These are phyloP conservation scores for Mycena metata DNA, from an alignment of 768 basidiomycete species.

Conservation along the genomic window DNA sequence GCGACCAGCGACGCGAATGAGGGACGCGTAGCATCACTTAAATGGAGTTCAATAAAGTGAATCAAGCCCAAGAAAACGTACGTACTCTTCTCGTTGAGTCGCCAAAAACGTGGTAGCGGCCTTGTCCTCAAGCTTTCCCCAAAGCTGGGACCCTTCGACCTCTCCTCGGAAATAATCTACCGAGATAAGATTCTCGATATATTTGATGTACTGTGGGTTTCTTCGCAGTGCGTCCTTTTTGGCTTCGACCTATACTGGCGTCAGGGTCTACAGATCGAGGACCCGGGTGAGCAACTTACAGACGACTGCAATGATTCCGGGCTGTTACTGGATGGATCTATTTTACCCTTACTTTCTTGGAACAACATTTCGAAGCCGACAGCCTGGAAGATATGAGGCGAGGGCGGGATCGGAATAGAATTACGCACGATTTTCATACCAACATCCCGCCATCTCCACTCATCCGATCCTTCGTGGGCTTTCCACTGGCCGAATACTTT, in stretches of 20 bases:
- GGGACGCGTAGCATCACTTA: constrained; percentile 65
- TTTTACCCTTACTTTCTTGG: constrained; percentile 80
- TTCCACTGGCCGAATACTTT: constrained; percentile 86
- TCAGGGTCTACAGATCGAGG: constrained; percentile 7
- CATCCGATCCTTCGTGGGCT: constrained; percentile 71
- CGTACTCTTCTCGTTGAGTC: constrained; percentile 77
- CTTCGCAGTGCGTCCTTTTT: constrained; percentile 76
- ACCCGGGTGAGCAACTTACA: constrained; percentile 53
- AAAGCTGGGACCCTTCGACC: constrained; percentile 79
- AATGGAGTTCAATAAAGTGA: constrained; percentile 47
- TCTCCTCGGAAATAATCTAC: constrained; percentile 86
- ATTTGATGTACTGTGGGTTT: constrained; percentile 77
- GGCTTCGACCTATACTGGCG: constrained; percentile 65
- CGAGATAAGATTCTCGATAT: constrained; percentile 73
- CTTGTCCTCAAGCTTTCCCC: constrained; percentile 79
- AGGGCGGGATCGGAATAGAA: constrained; percentile 13
- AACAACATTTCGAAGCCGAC: constrained; percentile 98
- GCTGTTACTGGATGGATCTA: constrained; percentile 51
- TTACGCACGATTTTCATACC: constrained; percentile 91
- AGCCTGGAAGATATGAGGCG: constrained; percentile 60
- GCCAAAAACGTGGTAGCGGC: constrained; percentile 78
- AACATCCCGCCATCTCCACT: constrained; percentile 85
- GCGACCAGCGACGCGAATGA: constrained; percentile 86
- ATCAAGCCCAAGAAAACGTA: constrained; percentile 27
- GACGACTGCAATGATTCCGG: constrained; percentile 58